Base-by-base conservation (phyloP, 176 grass and related monocot genomes). In the Oryza australiensis region DNA sequence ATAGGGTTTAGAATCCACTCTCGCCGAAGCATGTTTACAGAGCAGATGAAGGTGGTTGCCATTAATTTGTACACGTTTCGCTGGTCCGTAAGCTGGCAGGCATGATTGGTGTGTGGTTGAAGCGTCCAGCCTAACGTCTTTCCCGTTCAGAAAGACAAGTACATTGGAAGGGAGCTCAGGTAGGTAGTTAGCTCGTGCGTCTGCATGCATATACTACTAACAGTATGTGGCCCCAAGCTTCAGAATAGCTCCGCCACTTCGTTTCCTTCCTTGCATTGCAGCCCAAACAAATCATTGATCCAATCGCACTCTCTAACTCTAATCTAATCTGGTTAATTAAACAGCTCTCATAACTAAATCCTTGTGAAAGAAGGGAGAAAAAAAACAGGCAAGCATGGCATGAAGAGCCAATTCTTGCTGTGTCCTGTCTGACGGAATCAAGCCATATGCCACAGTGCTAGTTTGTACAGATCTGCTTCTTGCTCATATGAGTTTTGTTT, bases 61-160 rank as follows among this genome's bases (percentile, higher is more conserved):
- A 15, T 48, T 55, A 55, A 66, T 66, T 10, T 53, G 55, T 18
- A 24, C 59, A 55, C 30, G 37, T 86, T 57, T 62, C 7, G 68
- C 65, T 6, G 40, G 15, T 79, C 59, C 68, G 68, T 72, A 29
- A 40, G 32, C 18, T 40, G 16, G 6, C 42, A 80, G 16, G 6
- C 42, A 80, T 66, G 75, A 79, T 86, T 38, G 40, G 23, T 41
- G 5, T 40, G 55, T 51, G 41, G 83, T 72, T 86, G 11, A 40
- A 76, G 73, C 75, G 41, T 71, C 67, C 57, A 22, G 13, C 20
- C 76, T 1, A 53, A 65, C n/a, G 22, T 26, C 32, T 51, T 41
- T 12, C 32, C 28, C n/a, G 59, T 7, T 6, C 45, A 26, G 30
- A 12, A 80, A 80, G 77, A 26, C 72, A 78, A 77, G 55, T 40